A percentile compares a stretch with the other conserved stretches of the same genome.
phyloP scores from a whole-genome alignment of 805 yeast genomes.

The Candida golubevii region DNA sequence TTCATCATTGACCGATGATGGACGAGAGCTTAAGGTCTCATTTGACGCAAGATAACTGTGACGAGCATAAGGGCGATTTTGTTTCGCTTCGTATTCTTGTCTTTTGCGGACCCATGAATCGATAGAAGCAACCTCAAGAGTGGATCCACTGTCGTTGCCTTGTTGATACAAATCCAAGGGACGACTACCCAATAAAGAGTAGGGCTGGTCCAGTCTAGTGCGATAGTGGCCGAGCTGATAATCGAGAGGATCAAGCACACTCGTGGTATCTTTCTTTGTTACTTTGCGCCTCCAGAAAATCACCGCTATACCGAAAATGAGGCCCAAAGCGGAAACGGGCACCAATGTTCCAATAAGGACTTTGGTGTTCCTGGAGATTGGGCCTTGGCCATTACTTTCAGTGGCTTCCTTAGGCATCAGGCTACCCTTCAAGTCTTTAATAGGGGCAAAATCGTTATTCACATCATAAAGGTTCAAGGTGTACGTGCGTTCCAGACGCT shows the following conservation, averaged over 20 bases:
- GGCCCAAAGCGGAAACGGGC: constrained; percentile 26
- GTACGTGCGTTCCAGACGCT: constrained; percentile 20
- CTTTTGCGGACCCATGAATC: constrained; percentile 52
- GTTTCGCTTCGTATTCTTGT: constrained; percentile 38
- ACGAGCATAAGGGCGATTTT: constrained; percentile 7
- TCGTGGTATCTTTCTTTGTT: constrained; percentile 2
- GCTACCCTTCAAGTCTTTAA: constrained; percentile 25
- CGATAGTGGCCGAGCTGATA: constrained; percentile 18
- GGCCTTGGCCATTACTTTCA: constrained; percentile 19
- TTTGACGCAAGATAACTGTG: constrained; percentile 29
- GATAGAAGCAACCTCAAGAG: constrained; percentile 45
- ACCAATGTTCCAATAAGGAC: constrained; percentile 37
- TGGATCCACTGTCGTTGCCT: constrained; percentile 30
- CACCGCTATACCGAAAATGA: constrained; percentile 3
- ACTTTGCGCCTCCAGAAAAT: constrained; percentile 9
- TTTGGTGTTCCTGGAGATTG: constrained; percentile 15
- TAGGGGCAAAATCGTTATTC: constrained; percentile 27
- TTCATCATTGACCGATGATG: constrained; percentile 1
- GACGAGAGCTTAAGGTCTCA: constrained; percentile 19
- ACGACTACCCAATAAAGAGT: constrained; percentile 8
- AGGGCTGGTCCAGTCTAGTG: constrained; percentile 14
- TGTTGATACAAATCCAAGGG: constrained; percentile 13
- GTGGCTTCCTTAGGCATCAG: constrained; percentile 9
- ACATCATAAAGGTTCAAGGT: constrained; percentile 39
- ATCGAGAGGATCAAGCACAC: constrained; percentile 9